These are phyloP conservation scores for Penicillium flavigenum DNA, from an alignment of 495 filamentous ascomycete genomes.

Conservation along the genomic window DNA sequence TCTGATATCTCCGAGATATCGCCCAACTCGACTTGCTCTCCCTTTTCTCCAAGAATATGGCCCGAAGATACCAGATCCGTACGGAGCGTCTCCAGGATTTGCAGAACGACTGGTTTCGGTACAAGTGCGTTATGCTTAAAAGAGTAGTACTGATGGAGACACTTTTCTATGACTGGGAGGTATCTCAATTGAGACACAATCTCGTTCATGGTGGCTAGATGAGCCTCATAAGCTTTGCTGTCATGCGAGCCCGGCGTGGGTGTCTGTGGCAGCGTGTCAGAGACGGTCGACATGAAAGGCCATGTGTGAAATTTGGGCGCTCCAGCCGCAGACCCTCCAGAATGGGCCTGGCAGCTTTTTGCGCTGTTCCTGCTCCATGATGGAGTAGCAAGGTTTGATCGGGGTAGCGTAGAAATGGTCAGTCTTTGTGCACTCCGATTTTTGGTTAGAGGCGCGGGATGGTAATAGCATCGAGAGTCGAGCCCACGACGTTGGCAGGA, in stretches of 20 bases:
- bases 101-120: not conserved
- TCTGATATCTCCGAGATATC: too few relatives aligned
- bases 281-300: constrained; percentile 21
- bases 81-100: too few relatives aligned
- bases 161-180: constrained; percentile 20
- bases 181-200: constrained; percentile 18
- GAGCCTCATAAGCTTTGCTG: constrained; percentile 9
- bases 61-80: too few relatives aligned
- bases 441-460: constrained; percentile 24
- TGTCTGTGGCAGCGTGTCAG: constrained; percentile 4
- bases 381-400: constrained; percentile 9
- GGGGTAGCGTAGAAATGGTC: constrained; percentile 4
- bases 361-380: not conserved
- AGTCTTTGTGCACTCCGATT: constrained; percentile 5
- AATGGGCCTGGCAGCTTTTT: not conserved
- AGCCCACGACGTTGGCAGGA: constrained; percentile 19
- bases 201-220: constrained; percentile 17
- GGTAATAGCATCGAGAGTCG: constrained; percentile 21
- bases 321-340: constrained; percentile 12
- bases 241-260: constrained; percentile 6
- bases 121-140: constrained; percentile 16
- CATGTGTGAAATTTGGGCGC: constrained; percentile 20
- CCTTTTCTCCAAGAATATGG: too few relatives aligned
- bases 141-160: constrained; percentile 18
- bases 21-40: too few relatives aligned